Conservation (phyloP, 1,284 basidiomycete species). For the Anthracocystis walkeri region DNA sequence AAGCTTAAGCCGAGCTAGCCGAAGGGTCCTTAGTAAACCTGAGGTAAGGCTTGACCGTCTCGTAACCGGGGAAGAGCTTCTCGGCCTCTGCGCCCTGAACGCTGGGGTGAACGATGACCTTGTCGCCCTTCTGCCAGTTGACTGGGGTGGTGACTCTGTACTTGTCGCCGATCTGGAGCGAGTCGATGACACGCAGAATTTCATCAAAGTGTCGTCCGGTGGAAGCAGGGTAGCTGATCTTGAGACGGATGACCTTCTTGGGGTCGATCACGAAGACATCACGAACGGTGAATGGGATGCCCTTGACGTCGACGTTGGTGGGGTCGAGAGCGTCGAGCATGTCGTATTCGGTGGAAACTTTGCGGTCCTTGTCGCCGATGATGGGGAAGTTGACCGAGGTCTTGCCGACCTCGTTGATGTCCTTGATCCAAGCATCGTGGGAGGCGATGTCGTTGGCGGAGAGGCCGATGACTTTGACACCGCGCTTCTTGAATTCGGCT, state of each 20-base stretch:
- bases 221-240: constrained; percentile 79
- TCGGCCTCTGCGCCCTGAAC: constrained; percentile 89
- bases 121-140: constrained; percentile 93
- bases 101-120: constrained; percentile 93
- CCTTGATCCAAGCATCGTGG: constrained; percentile 90
- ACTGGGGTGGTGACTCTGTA: constrained; percentile 76
- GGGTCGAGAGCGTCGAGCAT: constrained; percentile 96
- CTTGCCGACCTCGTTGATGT: constrained; percentile 80
- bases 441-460: constrained; percentile 86
- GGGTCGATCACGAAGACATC: constrained; percentile 69
- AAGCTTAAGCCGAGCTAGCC: constrained; percentile 12
- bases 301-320: constrained; percentile 93
- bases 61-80: constrained; percentile 79
- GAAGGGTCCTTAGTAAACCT: constrained; percentile 71
- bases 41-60: constrained; percentile 73
- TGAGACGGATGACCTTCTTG: constrained; percentile 75
- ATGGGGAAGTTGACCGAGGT: constrained; percentile 91
- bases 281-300: constrained; percentile 76
- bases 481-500: constrained; percentile 85
- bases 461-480: constrained; percentile 81
- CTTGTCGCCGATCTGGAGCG: constrained; percentile 88
- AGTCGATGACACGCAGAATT: constrained; percentile 84
- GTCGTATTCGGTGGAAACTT: constrained; percentile 76
- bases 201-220: constrained; percentile 78
- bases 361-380: constrained; percentile 90